Evolutionary conservation across 2,329 filamentous ascomycete species (phyloP).

Genomic region (Cladophialophora carrionii): DNA sequence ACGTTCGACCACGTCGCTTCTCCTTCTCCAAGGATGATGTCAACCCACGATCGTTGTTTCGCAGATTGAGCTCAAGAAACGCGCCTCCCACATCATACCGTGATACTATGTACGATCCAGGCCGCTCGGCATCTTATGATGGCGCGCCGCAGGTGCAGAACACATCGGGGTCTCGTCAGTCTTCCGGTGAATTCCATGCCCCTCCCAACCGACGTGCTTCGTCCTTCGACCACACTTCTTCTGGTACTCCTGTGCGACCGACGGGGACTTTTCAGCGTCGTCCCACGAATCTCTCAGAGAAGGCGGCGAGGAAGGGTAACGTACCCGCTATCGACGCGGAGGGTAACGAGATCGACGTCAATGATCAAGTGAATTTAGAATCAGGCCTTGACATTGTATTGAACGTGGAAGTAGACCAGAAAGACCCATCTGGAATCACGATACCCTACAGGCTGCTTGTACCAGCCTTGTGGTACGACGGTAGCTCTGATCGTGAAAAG

Average conservation of each 20-base stretch:
- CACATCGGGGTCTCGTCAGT: constrained; percentile 24
- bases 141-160: constrained; percentile 25
- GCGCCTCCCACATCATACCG: constrained; percentile 46
- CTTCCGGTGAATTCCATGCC: constrained; percentile 29
- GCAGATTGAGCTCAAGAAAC: constrained; percentile 52
- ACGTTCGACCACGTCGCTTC: constrained; percentile 56
- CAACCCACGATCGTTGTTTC: constrained; percentile 49
- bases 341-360: constrained; percentile 53
- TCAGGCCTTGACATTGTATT: constrained; percentile 83
- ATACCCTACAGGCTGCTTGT: constrained; percentile 84
- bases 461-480: constrained; percentile 68
- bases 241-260: constrained; percentile 42
- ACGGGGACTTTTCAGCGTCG: constrained; percentile 64
- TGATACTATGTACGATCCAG: constrained; percentile 42
- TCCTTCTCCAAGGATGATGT: constrained; percentile 63
- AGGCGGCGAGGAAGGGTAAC: constrained; percentile 61
- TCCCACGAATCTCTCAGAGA: constrained; percentile 68
- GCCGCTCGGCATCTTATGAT: constrained; percentile 34
- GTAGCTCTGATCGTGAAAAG: constrained; percentile 40
- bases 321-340: constrained; percentile 47
- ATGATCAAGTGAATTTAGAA: constrained; percentile 70
- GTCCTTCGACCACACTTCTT: constrained; percentile 35
- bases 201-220: constrained; percentile 23
- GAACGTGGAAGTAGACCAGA: constrained; percentile 84
- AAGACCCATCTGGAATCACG: constrained; percentile 85